phyloP scores from a whole-genome alignment of 495 filamentous ascomycete species.

The Arthonia radiata region DNA sequence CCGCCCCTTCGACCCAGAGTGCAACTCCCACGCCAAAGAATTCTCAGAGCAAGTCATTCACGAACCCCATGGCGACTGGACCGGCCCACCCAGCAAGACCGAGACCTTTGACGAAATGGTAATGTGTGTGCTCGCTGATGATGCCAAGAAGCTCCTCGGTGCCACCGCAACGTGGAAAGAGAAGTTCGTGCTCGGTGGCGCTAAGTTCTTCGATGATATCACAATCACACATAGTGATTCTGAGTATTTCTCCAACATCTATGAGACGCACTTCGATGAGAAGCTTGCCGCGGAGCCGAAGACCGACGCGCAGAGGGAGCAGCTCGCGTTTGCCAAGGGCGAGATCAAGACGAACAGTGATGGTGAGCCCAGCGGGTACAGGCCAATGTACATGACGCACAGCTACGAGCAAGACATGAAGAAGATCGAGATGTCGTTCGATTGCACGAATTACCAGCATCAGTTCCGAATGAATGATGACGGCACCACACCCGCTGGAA shows the following conservation, averaged over 20 bases:
- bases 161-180: constrained; percentile 37
- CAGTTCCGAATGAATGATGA: no score
- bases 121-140: constrained; percentile 55
- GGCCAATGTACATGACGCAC: constrained; percentile 67
- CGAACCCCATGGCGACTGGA: no score
- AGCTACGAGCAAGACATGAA: constrained; percentile 33
- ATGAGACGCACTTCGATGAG: constrained; percentile 40
- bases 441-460: constrained; percentile 64
- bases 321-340: constrained; percentile 27
- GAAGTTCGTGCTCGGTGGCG: constrained; percentile 39
- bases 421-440: constrained; percentile 72
- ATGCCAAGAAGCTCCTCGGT: constrained; percentile 38
- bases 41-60: no score
- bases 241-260: constrained; percentile 50
- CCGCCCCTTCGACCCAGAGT: constrained; percentile 5
- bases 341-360: constrained; percentile 14
- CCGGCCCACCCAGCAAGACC: no score
- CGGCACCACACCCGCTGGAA: no score
- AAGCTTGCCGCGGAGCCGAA: constrained; percentile 24
- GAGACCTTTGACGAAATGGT: no score
- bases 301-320: constrained; percentile 20
- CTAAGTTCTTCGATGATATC: constrained; percentile 61
- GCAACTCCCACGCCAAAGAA: no score
- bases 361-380: constrained; percentile 23
- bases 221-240: constrained; percentile 60